Evolutionary conservation across 1,284 basidiomycete species (phyloP).

Genomic region (Xerocomus nothofagi): DNA sequence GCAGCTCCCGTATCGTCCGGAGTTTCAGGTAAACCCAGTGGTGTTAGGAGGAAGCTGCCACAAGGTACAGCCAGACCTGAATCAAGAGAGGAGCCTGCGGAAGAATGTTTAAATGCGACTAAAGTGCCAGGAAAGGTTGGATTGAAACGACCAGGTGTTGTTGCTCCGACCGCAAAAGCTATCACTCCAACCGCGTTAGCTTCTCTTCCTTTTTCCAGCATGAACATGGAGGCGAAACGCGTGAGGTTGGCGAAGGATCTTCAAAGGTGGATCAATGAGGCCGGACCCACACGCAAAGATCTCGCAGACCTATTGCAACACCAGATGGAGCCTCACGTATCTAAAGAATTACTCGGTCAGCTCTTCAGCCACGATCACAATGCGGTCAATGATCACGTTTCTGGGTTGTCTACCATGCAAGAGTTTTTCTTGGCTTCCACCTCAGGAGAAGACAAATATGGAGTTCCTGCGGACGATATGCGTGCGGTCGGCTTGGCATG

Average conservation of each 20-base stretch:
- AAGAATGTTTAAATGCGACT: conserved; percentile 44
- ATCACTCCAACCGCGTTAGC: conserved; percentile 33
- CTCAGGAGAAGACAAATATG: conserved; percentile 61
- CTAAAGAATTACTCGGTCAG: conserved; percentile 73
- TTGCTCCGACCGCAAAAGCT: conserved; percentile 36
- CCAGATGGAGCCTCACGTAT: conserved; percentile 88
- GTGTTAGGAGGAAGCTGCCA: conserved; percentile 73
- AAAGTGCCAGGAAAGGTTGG: conserved; percentile 47
- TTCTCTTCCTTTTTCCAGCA: conserved; percentile 63
- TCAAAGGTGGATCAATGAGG: conserved; percentile 81
- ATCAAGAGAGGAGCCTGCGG: conserved; percentile 55
- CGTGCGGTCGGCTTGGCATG: conserved; percentile 83
- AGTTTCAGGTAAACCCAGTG: conserved; percentile 49
- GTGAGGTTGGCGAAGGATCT: conserved; percentile 78
- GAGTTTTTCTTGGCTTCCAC: conserved; percentile 71
- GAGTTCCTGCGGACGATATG: conserved; percentile 52
- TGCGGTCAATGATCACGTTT: conserved; percentile 90
- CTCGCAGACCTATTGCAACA: conserved; percentile 83
- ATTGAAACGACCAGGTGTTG: conserved; percentile 50
- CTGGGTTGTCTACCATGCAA: conserved; percentile 70
- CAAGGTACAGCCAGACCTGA: conserved; percentile 61
- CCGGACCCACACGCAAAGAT: conserved; percentile 81
- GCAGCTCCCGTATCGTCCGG: conserved; percentile 33
- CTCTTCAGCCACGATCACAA: conserved; percentile 97
- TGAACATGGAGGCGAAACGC: conserved; percentile 73